phyloP scores from a whole-genome alignment of 805 yeast species.

The Candida nonsorbophila region DNA sequence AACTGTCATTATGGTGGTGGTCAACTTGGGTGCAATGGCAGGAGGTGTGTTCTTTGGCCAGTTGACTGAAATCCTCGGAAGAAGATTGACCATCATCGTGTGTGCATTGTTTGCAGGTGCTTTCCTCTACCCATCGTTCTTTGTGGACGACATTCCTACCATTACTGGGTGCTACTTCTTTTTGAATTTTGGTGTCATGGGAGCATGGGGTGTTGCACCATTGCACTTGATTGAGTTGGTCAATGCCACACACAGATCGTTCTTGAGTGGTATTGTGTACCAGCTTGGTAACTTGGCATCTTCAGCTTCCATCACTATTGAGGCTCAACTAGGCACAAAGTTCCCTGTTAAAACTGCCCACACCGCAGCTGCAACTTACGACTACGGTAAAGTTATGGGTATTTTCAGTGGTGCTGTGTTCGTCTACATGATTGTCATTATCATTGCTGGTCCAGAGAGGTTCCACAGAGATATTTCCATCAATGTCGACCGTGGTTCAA shows the following conservation, averaged over 20 bases:
- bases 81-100: constrained; percentile 51
- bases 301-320: constrained; percentile 67
- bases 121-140: constrained; percentile 59
- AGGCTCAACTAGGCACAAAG: constrained; percentile 52
- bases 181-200: constrained; percentile 46
- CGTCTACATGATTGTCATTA: constrained; percentile 6
- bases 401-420: constrained; percentile 9
- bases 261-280: constrained; percentile 58
- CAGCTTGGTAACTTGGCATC: constrained; percentile 73
- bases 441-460: constrained; percentile 9
- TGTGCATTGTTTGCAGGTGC: constrained; percentile 54
- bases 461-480: constrained; percentile 8
- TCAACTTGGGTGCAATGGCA: constrained; percentile 60
- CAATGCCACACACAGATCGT: constrained; percentile 46
- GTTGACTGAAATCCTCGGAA: constrained; percentile 51
- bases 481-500: background rate
- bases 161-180: constrained; percentile 60
- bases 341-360: constrained; percentile 43
- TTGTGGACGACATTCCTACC: constrained; percentile 32
- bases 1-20: constrained; percentile 58
- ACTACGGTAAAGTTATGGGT: constrained; percentile 48
- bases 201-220: constrained; percentile 70
- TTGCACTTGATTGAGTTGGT: constrained; percentile 62
- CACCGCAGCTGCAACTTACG: constrained; percentile 23
- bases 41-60: constrained; percentile 66